Evolutionary conservation across 805 yeast genomes (phyloP), one percentile per base, ranked within the genome.

Genomic region (Hemisphaericaspora nanyangensis): DNA sequence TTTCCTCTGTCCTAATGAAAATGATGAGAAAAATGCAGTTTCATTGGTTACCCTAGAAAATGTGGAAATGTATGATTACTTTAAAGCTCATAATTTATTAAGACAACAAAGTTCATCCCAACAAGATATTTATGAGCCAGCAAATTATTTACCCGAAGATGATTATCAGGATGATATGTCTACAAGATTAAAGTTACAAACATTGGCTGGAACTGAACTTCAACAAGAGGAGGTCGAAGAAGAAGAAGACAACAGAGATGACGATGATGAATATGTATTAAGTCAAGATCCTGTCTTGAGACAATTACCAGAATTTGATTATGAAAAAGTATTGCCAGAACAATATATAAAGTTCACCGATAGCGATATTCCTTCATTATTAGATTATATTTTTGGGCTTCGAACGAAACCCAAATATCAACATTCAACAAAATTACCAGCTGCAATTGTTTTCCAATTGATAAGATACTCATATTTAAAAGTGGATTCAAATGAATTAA

Each of bases 361-460:
- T 51, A 65, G 68, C 28, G 78, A 73, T 48, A 70, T 77, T n/a
- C 70, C 79, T 2, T 52, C 58, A 7, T 57, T 76, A 16, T 62
- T 77, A 32, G 74, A 77, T 43, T 76, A 67, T 44, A 61, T 75
- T 16, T 74, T 76, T 42, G 49, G 53, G 12, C 52, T 77, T 30
- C 70, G 77, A 47, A 60, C 69, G 6, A 55, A 64, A 29, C 33
- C 51, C 1, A 40, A 56, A 5, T 50, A 40, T 31, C 78, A 72
- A 40, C 76, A 73, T 42, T 70, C 70, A 33, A 61, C 82, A 5
- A 66, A 72, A 24, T 62, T 78, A 17, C 88, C 91, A 0, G 89
- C 93, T 0, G 79, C 85, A 1, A 70, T 83, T 5, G 60, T 82
- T 0, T 85, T 72, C 49, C 91, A 84, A 55, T 73, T 85, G 52